Evolutionary conservation across 306 rosid genomes (phyloP), one percentile per base, ranked within the genome.

Genomic region (Delonix regia): DNA sequence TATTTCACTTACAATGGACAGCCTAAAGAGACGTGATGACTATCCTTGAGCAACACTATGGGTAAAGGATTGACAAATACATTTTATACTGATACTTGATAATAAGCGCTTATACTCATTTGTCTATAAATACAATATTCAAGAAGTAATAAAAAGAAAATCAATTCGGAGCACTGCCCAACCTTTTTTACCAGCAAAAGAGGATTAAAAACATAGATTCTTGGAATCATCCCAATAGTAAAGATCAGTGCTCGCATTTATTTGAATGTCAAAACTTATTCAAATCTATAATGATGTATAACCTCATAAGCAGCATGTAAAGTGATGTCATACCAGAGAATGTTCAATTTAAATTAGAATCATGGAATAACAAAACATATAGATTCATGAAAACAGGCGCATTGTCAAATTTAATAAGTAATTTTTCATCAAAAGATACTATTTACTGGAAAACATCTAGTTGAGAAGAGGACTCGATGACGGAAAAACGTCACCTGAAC

Each of bases 401-500:
- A 38, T 56, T 1, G 25, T 57, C 53, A 48, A 57, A 72, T 65
- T 67, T 15, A 44, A 22, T 42, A 57, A 74, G 61, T 27, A 41
- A 28, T 24, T 75, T 34, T 72, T 60, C 44, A 74, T 59, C 60
- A 69, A 69, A 68, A 49, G 64, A 66, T 47, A 71, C 36, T 42
- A 11, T 22, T 38, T 19, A 61, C 68, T n/a, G 55, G 48, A 53
- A 71, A 30, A 19, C 3, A 19, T 25, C 1, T 27, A 51, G 21
- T 24, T 27, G 51, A 74, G 76, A 33, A 22, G 18, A 14, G 71
- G 45, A 30, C 15, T 7, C 36, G 18, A 57, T 45, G 36, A 16
- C 24, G 3, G 53, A 67, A 7, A 51, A 34, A 33, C 11, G 71
- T 52, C 69, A 94, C 99, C 92, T 95, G 99, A 76, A 92, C 98